Base-by-base conservation (phyloP, 228 moss, liverwort and hornwort species). In the Sphagnum magellanicum region DNA sequence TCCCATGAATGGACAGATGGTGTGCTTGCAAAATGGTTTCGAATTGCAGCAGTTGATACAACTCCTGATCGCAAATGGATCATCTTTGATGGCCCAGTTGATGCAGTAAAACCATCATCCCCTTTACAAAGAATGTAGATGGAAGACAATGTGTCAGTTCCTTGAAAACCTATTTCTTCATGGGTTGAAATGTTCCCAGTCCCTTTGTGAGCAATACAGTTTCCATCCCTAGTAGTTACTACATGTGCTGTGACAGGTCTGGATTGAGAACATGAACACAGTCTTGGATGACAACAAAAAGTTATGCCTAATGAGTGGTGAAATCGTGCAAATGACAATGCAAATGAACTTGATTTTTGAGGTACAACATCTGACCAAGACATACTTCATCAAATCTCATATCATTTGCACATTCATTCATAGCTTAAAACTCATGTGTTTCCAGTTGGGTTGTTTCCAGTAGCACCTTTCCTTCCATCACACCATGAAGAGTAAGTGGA, bases 201-300 rank as follows among this genome's bases (percentile, higher is more conserved):
- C 32, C 32, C 32, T 32, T 32, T 32, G 32, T 32, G 32, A 32
- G 32, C 32, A 32, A 32, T 32, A 32, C 65, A 65, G 49, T 65
- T 65, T 12, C 46, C 10, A 65, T 32, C 32, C 15, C 13, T 50
- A 11, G 10, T 48, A 12, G 16, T 65, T 6, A 48, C 47, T 50
- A 16, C 52, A 50, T 55, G 12, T 55, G 55, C 55, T 58, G 12
- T 8, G 53, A 9, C 55, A 90, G 90, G 90, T 90, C 14, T 90
- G 90, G 90, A 90, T 90, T 74, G 90, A 90, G 50, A 90, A 90
- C 6, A 90, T 90, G 90, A 90, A 90, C 9, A 90, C 87, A 16
- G 87, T 87, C n/a, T 55, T 90, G 48, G 90, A 90, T 70, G 90
- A 90, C 66, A 90, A 90, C 64, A 90, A 90, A 71, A 90, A 90